Evolutionary conservation across 1,284 basidiomycete genomes (phyloP).

Genomic region (Meripilus lineatus): DNA sequence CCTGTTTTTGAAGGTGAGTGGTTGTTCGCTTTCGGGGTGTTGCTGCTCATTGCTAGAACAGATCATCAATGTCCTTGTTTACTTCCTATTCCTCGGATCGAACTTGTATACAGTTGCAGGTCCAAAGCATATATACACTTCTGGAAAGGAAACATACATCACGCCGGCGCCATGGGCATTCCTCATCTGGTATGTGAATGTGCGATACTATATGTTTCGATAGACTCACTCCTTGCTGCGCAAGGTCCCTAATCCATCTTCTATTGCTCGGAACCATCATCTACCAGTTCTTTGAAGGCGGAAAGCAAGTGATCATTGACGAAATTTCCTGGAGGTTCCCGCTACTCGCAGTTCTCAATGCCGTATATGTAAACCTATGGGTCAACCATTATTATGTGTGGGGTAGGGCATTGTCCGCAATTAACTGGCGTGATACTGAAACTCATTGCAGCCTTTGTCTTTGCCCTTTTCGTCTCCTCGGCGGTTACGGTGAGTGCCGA

Average conservation of each 20-base stretch:
- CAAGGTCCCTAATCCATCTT: conserved; percentile 82
- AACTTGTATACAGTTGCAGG: conserved; percentile 84
- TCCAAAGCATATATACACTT: conserved; percentile 63
- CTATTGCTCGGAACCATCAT: conserved; percentile 84
- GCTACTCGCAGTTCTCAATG: conserved; percentile 78
- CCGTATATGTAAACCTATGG: conserved; percentile 84
- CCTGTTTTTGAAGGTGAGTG: conserved; percentile 71
- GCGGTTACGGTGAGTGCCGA: conserved; percentile 56
- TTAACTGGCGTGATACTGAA: conserved; percentile 3
- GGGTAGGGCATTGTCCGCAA: conserved; percentile 33
- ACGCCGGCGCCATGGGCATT: conserved; percentile 89
- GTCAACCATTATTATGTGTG: conserved; percentile 66
- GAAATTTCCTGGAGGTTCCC: conserved; percentile 88
- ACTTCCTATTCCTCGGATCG: conserved; percentile 80
- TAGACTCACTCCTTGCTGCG: conserved; percentile 8
- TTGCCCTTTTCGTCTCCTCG: conserved; percentile 81
- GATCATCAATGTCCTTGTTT: conserved; percentile 77
- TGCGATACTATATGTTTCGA: conserved; percentile 16
- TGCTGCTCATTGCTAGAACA: conserved; percentile 18
- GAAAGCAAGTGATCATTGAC: conserved; percentile 80
- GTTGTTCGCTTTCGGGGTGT: neutral
- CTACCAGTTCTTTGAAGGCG: conserved; percentile 85
- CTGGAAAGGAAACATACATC: conserved; percentile 80
- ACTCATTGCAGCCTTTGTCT: conserved; percentile 62
- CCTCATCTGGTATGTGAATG: conserved; percentile 63